These are phyloP conservation scores for Globisporangium uncinulatum DNA, from an alignment of 352 stramenopile genomes.

Conservation along the genomic window DNA sequence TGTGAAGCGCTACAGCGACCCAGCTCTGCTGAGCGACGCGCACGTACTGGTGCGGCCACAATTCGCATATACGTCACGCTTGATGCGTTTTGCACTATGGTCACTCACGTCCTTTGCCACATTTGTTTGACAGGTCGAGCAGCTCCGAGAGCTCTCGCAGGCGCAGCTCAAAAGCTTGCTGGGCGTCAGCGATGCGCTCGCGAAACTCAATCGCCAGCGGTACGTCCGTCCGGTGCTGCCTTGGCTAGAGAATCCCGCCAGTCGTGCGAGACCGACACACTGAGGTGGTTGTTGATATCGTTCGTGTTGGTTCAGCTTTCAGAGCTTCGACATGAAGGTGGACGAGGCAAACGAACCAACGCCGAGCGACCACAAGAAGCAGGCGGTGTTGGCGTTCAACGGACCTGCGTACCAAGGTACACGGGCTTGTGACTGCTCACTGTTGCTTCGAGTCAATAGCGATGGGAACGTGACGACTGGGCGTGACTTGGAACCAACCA, in stretches of 20 bases:
- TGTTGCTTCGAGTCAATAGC: background rate
- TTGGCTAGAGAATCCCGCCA: background rate
- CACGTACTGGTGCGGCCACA: slow-evolving; percentile 31
- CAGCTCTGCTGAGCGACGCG: slow-evolving; percentile 50
- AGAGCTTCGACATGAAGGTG: slow-evolving; percentile 44
- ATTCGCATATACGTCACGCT: background rate
- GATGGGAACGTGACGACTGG: background rate
- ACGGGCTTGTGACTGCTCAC: background rate
- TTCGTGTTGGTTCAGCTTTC: slow-evolving; percentile 26
- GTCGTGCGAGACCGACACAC: background rate
- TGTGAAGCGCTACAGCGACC: slow-evolving; percentile 30
- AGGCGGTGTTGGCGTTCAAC: slow-evolving; percentile 72
- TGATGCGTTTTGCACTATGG: background rate
- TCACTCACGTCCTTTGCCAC: background rate
- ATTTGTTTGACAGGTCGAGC: slow-evolving; percentile 19
- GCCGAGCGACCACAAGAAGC: slow-evolving; percentile 52
- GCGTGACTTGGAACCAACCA: too few relatives aligned
- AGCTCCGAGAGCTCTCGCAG: slow-evolving; percentile 57
- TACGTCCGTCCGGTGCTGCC: slow-evolving; percentile 9
- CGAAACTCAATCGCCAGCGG: slow-evolving; percentile 83
- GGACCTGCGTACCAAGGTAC: slow-evolving; percentile 73
- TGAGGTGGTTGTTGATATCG: background rate
- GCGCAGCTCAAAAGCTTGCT: slow-evolving; percentile 79
- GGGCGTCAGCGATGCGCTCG: slow-evolving; percentile 75
- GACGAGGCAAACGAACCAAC: slow-evolving; percentile 6